These are phyloP conservation scores for Ampelocalamus luodianensis DNA, from an alignment of 176 grass and related monocot species.

Conservation along the genomic window DNA sequence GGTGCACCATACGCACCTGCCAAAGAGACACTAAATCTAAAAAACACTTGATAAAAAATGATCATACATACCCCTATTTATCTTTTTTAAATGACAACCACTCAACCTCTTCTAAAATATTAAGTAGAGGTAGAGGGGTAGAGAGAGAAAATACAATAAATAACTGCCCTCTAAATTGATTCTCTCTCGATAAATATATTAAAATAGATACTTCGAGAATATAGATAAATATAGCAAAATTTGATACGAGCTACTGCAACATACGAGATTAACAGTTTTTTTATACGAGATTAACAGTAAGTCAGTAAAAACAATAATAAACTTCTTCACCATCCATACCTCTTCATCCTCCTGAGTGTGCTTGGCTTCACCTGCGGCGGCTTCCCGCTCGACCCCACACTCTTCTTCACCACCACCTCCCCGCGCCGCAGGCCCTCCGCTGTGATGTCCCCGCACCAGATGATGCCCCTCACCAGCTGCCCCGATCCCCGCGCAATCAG, in stretches of 20 bases:
- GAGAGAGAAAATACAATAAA: too few relatives aligned
- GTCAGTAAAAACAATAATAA: not conserved
- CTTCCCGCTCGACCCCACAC: conserved; percentile 52
- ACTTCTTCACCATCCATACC: conserved; percentile 51
- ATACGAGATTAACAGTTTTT: not conserved
- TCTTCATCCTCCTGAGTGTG: conserved; percentile 87
- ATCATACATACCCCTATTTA: too few relatives aligned
- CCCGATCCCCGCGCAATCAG: conserved; percentile 73
- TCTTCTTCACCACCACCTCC: conserved; percentile 64
- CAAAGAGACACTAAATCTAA: too few relatives aligned
- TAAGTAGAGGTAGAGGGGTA: too few relatives aligned
- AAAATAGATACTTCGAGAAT: too few relatives aligned
- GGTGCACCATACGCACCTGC: too few relatives aligned
- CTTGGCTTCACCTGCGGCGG: conserved; percentile 66
- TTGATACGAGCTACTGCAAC: not conserved
- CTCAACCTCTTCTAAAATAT: too few relatives aligned
- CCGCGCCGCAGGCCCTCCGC: conserved; percentile 63
- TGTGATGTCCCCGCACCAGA: conserved; percentile 95
- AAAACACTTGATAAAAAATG: too few relatives aligned
- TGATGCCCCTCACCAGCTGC: conserved; percentile 78
- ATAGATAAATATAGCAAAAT: not conserved
- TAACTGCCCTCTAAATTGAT: too few relatives aligned
- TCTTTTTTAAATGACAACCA: too few relatives aligned
- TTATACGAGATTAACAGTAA: not conserved
- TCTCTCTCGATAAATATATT: too few relatives aligned